Evolutionary conservation across 2,329 filamentous ascomycete genomes (phyloP).

Genomic region (Achaetomium macrosporum): DNA sequence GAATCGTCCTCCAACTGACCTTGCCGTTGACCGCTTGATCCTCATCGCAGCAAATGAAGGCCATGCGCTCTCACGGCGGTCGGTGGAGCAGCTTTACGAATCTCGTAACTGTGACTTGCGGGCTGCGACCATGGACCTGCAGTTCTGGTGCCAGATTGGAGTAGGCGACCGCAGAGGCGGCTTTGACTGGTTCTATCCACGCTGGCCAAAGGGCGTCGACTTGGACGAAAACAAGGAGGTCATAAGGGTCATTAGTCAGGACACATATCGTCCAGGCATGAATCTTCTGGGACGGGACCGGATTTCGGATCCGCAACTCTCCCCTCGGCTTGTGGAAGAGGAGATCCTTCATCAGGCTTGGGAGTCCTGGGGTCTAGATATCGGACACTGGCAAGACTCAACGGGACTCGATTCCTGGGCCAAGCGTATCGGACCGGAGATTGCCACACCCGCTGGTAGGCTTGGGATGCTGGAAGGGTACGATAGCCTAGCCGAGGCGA

Average conservation of each 20-base stretch:
- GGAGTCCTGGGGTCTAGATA: constrained; percentile 61
- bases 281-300: constrained; percentile 65
- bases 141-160: constrained; percentile 96
- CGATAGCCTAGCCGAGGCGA: constrained; percentile 48
- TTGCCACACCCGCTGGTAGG: constrained; percentile 19
- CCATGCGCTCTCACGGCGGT: constrained; percentile 64
- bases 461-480: constrained; percentile 43
- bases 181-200: constrained; percentile 80
- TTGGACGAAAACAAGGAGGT: constrained; percentile 60
- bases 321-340: constrained; percentile 44
- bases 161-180: constrained; percentile 85
- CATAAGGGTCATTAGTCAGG: constrained; percentile 73
- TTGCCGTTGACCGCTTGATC: constrained; percentile 74
- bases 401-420: constrained; percentile 37
- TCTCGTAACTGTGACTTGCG: constrained; percentile 68
- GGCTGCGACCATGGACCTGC: constrained; percentile 73
- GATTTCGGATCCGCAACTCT: constrained; percentile 31
- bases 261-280: constrained; percentile 73
- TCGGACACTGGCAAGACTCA: constrained; percentile 50
- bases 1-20: constrained; percentile 53
- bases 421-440: constrained; percentile 19
- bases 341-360: constrained; percentile 61
- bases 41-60: constrained; percentile 84
- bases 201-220: constrained; percentile 68
- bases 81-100: constrained; percentile 64